Conservation (phyloP, 176 grass and related monocot genomes). For the Aegilops longissima region DNA sequence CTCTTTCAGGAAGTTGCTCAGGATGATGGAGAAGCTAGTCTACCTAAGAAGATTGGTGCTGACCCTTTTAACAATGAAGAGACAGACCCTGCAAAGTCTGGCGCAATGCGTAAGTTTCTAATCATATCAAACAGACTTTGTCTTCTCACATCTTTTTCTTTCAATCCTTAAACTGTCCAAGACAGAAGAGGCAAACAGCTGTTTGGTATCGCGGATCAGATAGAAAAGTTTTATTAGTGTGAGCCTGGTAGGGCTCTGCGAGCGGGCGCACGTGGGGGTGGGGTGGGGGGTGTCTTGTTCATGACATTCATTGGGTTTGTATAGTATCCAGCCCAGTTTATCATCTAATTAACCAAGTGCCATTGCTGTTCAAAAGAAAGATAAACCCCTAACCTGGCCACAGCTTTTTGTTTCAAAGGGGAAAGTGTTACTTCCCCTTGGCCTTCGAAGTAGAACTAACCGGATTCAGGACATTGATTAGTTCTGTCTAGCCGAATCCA, state of each 20-base stretch:
- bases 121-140: conserved; percentile 3
- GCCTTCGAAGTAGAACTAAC: neutral
- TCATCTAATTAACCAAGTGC: neutral
- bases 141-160: conserved; percentile 8
- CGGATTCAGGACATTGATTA: neutral
- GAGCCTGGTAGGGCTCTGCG: neutral
- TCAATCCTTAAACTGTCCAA: neutral
- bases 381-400: neutral
- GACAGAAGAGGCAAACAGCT: neutral
- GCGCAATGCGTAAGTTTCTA: conserved; percentile 78
- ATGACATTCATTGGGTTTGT: neutral
- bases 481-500: neutral
- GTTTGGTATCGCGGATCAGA: neutral
- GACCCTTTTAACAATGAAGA: conserved; percentile 84
- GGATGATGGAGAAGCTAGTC: conserved; percentile 44
- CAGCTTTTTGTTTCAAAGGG: neutral
- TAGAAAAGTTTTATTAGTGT: neutral
- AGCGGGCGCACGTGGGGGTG: too few species aligned
- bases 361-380: neutral
- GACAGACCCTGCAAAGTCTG: conserved; percentile 70
- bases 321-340: neutral
- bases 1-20: conserved; percentile 53
- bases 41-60: conserved; percentile 47
- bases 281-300: too few species aligned
- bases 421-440: neutral